A percentile compares a stretch with the other conserved stretches of the same genome.
Conservation (phyloP, 192 early-diverging fungal species). For the Coemansia furcata region DNA sequence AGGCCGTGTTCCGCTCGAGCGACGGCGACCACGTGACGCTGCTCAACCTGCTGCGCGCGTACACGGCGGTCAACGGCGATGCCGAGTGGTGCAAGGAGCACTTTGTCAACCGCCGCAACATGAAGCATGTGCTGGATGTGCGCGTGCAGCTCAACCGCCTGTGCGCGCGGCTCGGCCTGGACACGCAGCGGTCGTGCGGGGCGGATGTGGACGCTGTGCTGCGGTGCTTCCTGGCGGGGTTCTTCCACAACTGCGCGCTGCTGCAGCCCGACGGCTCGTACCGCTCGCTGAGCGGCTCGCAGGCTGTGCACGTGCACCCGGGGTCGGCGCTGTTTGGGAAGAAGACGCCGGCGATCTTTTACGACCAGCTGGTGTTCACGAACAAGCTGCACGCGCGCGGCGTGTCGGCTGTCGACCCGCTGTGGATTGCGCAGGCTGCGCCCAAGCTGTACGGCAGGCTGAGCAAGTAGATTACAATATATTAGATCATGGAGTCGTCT, state of each 20-base stretch:
- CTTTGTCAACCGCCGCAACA: conserved; percentile 83
- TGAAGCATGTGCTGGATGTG: conserved; percentile 86
- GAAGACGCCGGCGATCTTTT: conserved; percentile 77
- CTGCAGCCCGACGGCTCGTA: conserved; percentile 87
- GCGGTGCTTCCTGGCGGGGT: conserved; percentile 85
- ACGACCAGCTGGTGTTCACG: conserved; percentile 89
- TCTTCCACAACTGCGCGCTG: conserved; percentile 86
- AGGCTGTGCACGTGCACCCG: conserved; percentile 86
- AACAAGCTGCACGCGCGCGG: conserved; percentile 85
- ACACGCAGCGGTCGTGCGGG: conserved; percentile 62
- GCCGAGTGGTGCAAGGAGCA: conserved; percentile 87
- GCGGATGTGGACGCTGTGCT: conserved; percentile 73
- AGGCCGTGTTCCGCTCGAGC: conserved; percentile 73
- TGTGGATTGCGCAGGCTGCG: conserved; percentile 78
- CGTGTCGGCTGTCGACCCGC: conserved; percentile 73
- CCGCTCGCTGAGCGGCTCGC: conserved; percentile 56
- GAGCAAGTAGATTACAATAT: not conserved
- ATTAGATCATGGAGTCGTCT: conserved; percentile 3
- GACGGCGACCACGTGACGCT: conserved; percentile 95
- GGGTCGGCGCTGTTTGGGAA: conserved; percentile 80
- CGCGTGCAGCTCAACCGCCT: conserved; percentile 81
- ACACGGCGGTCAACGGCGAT: conserved; percentile 75
- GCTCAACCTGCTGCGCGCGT: conserved; percentile 79
- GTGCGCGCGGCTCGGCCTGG: conserved; percentile 68
- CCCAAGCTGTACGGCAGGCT: conserved; percentile 68